Conservation (phyloP, 495 filamentous ascomycete genomes). For the Entonaema liquescens region DNA sequence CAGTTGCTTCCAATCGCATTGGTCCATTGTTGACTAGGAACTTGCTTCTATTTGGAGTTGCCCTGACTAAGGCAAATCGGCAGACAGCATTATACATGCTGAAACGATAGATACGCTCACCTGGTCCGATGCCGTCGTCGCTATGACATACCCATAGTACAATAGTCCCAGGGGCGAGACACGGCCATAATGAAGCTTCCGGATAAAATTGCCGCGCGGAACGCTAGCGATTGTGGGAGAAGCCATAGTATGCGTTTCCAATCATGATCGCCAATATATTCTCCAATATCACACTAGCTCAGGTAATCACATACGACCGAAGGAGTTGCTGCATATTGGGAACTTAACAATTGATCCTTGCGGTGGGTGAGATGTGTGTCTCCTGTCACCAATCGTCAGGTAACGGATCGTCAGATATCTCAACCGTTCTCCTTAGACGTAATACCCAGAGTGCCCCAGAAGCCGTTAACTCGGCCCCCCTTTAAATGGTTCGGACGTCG, state of each 20-base stretch:
- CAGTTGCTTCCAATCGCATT: slow-evolving; percentile 19
- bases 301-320: slow-evolving; percentile 13
- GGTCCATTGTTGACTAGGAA: slow-evolving; percentile 4
- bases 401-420: slow-evolving; percentile 29
- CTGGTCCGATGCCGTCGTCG: background rate
- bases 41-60: background rate
- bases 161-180: slow-evolving; percentile 16
- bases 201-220: slow-evolving; percentile 28
- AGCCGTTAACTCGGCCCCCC: slow-evolving; percentile 10
- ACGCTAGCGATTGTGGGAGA: background rate
- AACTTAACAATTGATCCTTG: slow-evolving; percentile 32
- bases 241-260: slow-evolving; percentile 12
- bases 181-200: slow-evolving; percentile 9
- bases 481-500: slow-evolving; percentile 22
- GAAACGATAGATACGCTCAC: background rate
- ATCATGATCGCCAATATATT: slow-evolving; percentile 27
- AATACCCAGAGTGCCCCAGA: slow-evolving; percentile 12
- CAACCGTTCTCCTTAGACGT: slow-evolving; percentile 8
- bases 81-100: slow-evolving; percentile 4
- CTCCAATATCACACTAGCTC: slow-evolving; percentile 17
- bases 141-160: slow-evolving; percentile 14
- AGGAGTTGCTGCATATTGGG: slow-evolving; percentile 15
- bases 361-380: slow-evolving; percentile 17
- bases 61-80: background rate
- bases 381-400: slow-evolving; percentile 19